Evolutionary conservation across 345 rosid genomes (phyloP), one percentile per base, ranked within the genome.

Genomic region (Salix caprea): DNA sequence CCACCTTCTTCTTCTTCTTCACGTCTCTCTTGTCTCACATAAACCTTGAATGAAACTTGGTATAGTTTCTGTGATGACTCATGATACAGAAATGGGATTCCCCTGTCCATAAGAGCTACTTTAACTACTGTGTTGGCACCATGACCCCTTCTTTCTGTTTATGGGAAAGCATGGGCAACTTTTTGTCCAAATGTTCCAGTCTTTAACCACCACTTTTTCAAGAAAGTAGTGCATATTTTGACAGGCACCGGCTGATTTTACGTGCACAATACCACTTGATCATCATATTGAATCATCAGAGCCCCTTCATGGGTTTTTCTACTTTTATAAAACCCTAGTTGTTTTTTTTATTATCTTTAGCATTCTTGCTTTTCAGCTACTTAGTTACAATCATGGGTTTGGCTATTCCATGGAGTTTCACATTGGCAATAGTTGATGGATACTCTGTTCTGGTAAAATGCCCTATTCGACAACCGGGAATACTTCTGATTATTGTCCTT

Each of bases 311-410:
- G 60, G 60, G 2, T 54, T 34, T 18, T 18, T 52, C 44, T 50
- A 32, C n/a, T 52, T 28, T 24, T 48, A 65, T 16, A 1, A 24
- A 21, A 4, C 4, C 1, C 13, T 54, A 39, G 39, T 72, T 21
- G 13, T 32, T 60, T 28, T 24, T 24, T 37, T 30, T 5, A 13
- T n/a, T 21, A 13, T 68, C n/a, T 26, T 7, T 58, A 36, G 36
- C 44, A 15, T 42, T 21, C 3, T 48, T 78, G 21, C 15, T 72
- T 67, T 71, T 71, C 90, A 94, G 98, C 88, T 94, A 81, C 86
- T 81, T 92, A 88, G 98, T 89, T 42, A 89, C 91, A 30, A 84
- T 90, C 83, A 94, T 94, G 97, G 95, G 96, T 61, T 84, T 92
- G 84, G 85, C 89, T 7, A 90, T 94, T 76, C 98, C 98, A 34